Evolutionary conservation across 768 basidiomycete species (phyloP), one percentile per base, ranked within the genome.

Genomic region (Trametes maxima): DNA sequence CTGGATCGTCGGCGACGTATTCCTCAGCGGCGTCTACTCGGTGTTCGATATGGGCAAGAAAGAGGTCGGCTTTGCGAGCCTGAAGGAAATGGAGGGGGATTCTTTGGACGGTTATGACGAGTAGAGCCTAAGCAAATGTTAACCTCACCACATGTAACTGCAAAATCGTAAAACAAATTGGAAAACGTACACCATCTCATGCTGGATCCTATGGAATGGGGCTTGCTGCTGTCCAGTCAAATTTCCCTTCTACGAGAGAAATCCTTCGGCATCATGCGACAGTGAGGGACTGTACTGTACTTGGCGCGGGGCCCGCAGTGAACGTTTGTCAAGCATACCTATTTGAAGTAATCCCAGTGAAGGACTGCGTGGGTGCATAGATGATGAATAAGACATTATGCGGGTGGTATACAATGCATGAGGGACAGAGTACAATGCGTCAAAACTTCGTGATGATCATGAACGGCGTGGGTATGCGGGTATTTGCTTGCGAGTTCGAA

Each of bases 21-120:
- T 84, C 72, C 62, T 82, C 62, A 75, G 72, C 65, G 80, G 78
- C 53, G 78, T 81, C 25, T 84, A 80, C 63, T 73, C 79, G 8
- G 39, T 53, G 37, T 53, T 53, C 39, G 51, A 53, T 22, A 53
- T 53, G 8, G 59, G 63, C 14, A 55, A 66, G 36, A 62, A 52
- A 28, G 62, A 57, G 13, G 65, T 68, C 10, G 67, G 67, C 3
- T 68, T 68, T 43, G 65, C 67, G 6, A 22, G 43, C 13, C 54
- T 67, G 43, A 57, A 60, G 55, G 17, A 51, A 4, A 40, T 40
- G 39, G 22, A 24, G 12, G 16, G 47, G 8, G 24, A 25, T 3
- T 5, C 24, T 25, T 10, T 5, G 13, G 25, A 35, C 28, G 48
- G 35, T 35, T 11, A 22, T 6, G 50, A 46, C 28, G 24, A 24